A percentile compares a stretch with the other conserved stretches of the same genome.
Evolutionary conservation across 163 green algal species (phyloP).

Genomic region (Dunaliella salina): DNA sequence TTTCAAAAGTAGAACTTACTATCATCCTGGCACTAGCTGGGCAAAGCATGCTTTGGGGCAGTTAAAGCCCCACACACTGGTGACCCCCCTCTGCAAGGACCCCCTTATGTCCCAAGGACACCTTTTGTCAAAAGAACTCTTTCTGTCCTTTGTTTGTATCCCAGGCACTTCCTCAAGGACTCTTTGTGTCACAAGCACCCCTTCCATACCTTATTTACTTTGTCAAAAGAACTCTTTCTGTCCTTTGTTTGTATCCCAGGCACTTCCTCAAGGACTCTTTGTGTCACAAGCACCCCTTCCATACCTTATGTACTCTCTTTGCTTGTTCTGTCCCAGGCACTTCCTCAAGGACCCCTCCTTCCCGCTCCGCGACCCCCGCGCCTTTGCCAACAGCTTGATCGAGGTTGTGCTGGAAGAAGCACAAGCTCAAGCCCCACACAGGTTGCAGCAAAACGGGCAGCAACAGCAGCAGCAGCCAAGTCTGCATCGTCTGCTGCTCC

Average conservation of each 20-base stretch:
- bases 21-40: too few relatives aligned
- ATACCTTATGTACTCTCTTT: too few relatives aligned
- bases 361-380: constrained; percentile 64
- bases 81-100: too few relatives aligned
- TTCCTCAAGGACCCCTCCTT: constrained; percentile 80
- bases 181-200: constrained; percentile 29
- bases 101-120: constrained; percentile 30
- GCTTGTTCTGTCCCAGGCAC: constrained; percentile 48
- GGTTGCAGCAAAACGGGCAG: background rate
- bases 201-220: too few relatives aligned
- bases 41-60: too few relatives aligned
- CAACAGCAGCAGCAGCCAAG: constrained; percentile 8
- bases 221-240: too few relatives aligned
- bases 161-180: constrained; percentile 81
- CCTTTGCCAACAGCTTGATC: background rate
- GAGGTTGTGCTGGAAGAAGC: background rate
- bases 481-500: constrained; percentile 34
- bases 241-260: constrained; percentile 31
- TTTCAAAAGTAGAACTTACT: too few relatives aligned
- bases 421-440: constrained; percentile 1
- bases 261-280: constrained; percentile 82
- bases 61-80: too few relatives aligned
- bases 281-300: background rate
- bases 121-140: too few relatives aligned
- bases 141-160: background rate